These are phyloP conservation scores for Aquanectria penicillioides DNA, from an alignment of 2,329 filamentous ascomycete genomes.

Conservation along the genomic window DNA sequence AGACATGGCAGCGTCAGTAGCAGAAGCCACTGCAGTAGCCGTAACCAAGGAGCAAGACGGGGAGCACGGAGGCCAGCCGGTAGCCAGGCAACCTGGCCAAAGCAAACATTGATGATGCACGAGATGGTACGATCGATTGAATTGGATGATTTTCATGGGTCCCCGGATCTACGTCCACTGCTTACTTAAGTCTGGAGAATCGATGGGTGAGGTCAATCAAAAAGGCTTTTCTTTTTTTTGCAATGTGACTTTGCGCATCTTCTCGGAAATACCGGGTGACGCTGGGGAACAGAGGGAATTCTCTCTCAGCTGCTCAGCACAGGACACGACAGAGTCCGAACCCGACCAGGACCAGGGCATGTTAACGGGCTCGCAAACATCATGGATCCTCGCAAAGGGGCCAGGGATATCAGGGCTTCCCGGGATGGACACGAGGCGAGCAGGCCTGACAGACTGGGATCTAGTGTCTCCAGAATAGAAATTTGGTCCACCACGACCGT, in stretches of 20 bases:
- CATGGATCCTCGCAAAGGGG: slow-evolving; percentile 25
- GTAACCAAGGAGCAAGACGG: slow-evolving; percentile 19
- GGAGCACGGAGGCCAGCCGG: slow-evolving; percentile 26
- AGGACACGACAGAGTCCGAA: slow-evolving; percentile 18
- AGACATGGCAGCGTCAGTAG: neutral
- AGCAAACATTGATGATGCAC: slow-evolving; percentile 17
- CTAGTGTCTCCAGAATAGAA: slow-evolving; percentile 21
- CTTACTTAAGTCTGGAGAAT: slow-evolving; percentile 21
- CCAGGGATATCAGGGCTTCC: slow-evolving; percentile 14
- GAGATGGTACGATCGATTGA: slow-evolving; percentile 35
- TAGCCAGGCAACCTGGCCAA: slow-evolving; percentile 22
- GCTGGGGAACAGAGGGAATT: slow-evolving; percentile 21
- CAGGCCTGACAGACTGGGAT: slow-evolving; percentile 20
- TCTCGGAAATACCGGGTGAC: slow-evolving; percentile 14
- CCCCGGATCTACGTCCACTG: slow-evolving; percentile 34
- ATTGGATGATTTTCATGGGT: slow-evolving; percentile 34
- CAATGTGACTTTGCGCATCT: neutral
- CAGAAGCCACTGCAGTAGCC: neutral
- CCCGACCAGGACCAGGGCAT: slow-evolving; percentile 23
- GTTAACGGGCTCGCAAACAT: slow-evolving; percentile 13
- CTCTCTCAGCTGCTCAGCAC: slow-evolving; percentile 26
- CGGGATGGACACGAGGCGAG: slow-evolving; percentile 22
- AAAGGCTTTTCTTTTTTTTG: slow-evolving; percentile 1
- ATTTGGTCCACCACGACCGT: slow-evolving; percentile 15
- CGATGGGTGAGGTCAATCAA: slow-evolving; percentile 18